Evolutionary conservation across 2,329 filamentous ascomycete genomes (phyloP), one percentile per base, ranked within the genome.

Genomic region (Xylaria sp.): DNA sequence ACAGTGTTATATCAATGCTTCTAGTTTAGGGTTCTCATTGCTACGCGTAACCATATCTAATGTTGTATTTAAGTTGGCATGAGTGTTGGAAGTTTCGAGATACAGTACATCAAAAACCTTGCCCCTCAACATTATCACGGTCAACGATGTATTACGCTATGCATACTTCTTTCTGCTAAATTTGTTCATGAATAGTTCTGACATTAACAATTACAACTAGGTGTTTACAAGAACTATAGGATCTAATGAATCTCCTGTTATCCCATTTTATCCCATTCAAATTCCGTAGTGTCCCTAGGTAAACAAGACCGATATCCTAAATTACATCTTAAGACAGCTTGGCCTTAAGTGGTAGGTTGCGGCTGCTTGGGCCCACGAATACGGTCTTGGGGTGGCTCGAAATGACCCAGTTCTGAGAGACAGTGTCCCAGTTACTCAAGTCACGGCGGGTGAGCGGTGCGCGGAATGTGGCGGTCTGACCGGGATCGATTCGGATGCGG

Each of bases 391-490:
- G 76, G 56, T 80, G 75, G 20, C 81, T 73, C 9, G 81, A 84
- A n/a, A 89, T 74, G 54, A 93, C 87, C 94, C 95, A 98, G 83
- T 97, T 90, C 84, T 97, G 94, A n/a, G 82, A 79, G 1, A 77
- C 84, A 0, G 87, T 83, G 73, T 97, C 93, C 94, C 95, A 97
- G 82, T 94, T 96, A 78, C 91, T 93, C 65, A 97, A 74, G 77
- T 97, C 95, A 65, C 93, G 89, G 46, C 94, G 87, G 6, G 90
- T 94, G 64, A 97, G 80, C 17, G 89, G 86, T 0, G 88, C 89
- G 0, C 80, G 84, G 83, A 96, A 97, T 1, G 85, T 87, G 3
- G 83, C 84, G 60, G 86, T 88, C 79, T 88, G 79, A n/a, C 93
- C 93, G 0, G 93, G 86, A 4, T 87, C 83, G 71, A 97, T 89